Evolutionary conservation across 83 land plant genomes (phyloP).

Genomic region (Picea engelmannii): DNA sequence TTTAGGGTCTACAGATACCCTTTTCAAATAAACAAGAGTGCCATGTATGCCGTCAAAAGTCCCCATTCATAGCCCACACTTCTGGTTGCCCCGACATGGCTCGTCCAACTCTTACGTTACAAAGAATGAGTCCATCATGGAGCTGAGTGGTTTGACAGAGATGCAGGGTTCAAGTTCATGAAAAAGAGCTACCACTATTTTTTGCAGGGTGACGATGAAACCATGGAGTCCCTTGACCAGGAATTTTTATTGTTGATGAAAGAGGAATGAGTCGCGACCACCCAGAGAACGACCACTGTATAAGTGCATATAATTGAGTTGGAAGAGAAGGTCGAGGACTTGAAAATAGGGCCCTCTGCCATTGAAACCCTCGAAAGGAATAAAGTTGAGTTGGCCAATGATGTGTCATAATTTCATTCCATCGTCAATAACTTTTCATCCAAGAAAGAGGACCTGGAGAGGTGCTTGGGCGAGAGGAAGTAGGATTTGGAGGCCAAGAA

Average conservation of each 20-base stretch:
- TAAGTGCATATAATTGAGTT: no score
- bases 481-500: slow-evolving; percentile 51
- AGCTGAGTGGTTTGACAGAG: not conserved
- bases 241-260: no score
- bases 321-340: no score
- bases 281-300: no score
- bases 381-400: slow-evolving; percentile 43
- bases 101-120: slow-evolving; percentile 41
- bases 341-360: no score
- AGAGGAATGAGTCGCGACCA: no score
- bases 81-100: slow-evolving; percentile 73
- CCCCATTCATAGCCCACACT: slow-evolving; percentile 80
- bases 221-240: no score
- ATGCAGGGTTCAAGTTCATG: slow-evolving; percentile 2
- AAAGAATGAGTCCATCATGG: not conserved
- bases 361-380: slow-evolving; percentile 7
- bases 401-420: slow-evolving; percentile 58
- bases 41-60: slow-evolving; percentile 64
- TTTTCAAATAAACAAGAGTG: slow-evolving; percentile 62
- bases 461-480: slow-evolving; percentile 49
- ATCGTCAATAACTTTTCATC: slow-evolving; percentile 32
- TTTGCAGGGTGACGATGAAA: no score
- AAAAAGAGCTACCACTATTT: no score
- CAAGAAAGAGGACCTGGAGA: slow-evolving; percentile 38
- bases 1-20: slow-evolving; percentile 57